Base-by-base conservation (phyloP, 176 grass and related monocot genomes). In the Oryza nivara region DNA sequence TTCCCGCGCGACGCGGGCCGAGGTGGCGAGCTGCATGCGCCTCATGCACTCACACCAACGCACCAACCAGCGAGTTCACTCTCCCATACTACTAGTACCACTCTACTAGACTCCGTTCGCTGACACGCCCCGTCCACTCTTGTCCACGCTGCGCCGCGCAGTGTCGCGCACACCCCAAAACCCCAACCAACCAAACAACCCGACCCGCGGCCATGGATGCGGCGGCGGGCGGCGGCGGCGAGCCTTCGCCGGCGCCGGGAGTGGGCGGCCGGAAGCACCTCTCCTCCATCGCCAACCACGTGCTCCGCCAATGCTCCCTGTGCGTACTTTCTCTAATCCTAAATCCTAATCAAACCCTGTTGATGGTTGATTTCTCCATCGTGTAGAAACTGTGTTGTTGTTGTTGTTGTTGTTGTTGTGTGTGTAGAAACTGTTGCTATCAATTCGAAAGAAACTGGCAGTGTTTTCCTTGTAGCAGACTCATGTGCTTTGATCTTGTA, bases 271-370 rank as follows among this genome's bases (percentile, higher is more conserved):
- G 83, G 73, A 92, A 94, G 86, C 81, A 92, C 52, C 83, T 94
- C 48, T 94, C 90, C 73, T 86, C 94, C 90, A 87, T 94, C 83
- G 88, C 94, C 90, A 89, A 91, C 86, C 86, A 90, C 74, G 74
- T 97, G 63, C 88, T 97, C 65, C 83, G 30, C 6, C 88, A 78
- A 19, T 97, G 90, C 74, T 91, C 94, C 26, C 72, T 80, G 92
- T 97, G 58, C 76, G 83, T 81, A 20, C 40, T 38, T 38, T 6
- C 36, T 32, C 5, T 38, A 38, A 1, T 38, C 36, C 36, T 38
- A 38, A 38, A 1, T 38, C 36, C 36, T 38, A 38, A 38, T 38
- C 36, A 38, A 38, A 38, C 36, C 36, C 36, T 38, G 36, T 38
- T 5, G 36, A 38, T 38, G 36, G 36, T 4, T 38, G 36, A 38